These are phyloP conservation scores for Colletotrichum camelliae DNA, from an alignment of 2,329 filamentous ascomycete species.

Conservation along the genomic window DNA sequence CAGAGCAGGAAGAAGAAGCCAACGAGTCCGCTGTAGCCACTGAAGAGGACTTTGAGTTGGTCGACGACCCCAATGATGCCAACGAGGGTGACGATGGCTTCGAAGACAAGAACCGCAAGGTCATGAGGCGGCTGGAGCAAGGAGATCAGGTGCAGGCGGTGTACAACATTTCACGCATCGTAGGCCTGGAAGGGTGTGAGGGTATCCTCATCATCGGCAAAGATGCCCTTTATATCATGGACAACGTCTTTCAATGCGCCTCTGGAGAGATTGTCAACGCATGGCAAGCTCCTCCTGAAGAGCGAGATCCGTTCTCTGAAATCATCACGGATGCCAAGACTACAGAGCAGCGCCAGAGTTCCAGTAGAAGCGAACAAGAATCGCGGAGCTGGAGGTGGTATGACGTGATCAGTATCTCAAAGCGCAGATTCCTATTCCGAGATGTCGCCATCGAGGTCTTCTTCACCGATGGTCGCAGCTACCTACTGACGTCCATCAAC, in stretches of 20 bases:
- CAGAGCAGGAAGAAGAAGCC: constrained; percentile 30
- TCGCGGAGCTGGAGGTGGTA: constrained; percentile 92
- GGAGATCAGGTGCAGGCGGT: constrained; percentile 93
- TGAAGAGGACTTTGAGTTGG: constrained; percentile 94
- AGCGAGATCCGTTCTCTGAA: constrained; percentile 93
- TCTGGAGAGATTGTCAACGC: constrained; percentile 98
- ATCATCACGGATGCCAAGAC: constrained; percentile 80
- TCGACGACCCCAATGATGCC: constrained; percentile 89
- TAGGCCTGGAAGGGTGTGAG: constrained; percentile 92
- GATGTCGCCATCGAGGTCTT: constrained; percentile 98
- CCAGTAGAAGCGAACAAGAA: constrained; percentile 72
- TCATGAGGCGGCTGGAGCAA: constrained; percentile 90
- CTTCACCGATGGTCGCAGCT: constrained; percentile 95
- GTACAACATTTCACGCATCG: constrained; percentile 93
- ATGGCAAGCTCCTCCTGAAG: constrained; percentile 89
- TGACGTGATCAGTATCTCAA: constrained; percentile 94
- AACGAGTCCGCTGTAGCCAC: constrained; percentile 43
- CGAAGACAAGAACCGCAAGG: constrained; percentile 97
- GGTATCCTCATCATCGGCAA: constrained; percentile 93
- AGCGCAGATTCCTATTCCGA: constrained; percentile 91
- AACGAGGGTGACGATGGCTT: constrained; percentile 78
- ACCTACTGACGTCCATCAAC: constrained; percentile 85
- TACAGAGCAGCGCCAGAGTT: constrained; percentile 65
- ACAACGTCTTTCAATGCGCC: constrained; percentile 93
- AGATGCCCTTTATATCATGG: constrained; percentile 89